Conservation (phyloP, 192 early-diverging fungal genomes). For the Phlyctochytrium arcticum region DNA sequence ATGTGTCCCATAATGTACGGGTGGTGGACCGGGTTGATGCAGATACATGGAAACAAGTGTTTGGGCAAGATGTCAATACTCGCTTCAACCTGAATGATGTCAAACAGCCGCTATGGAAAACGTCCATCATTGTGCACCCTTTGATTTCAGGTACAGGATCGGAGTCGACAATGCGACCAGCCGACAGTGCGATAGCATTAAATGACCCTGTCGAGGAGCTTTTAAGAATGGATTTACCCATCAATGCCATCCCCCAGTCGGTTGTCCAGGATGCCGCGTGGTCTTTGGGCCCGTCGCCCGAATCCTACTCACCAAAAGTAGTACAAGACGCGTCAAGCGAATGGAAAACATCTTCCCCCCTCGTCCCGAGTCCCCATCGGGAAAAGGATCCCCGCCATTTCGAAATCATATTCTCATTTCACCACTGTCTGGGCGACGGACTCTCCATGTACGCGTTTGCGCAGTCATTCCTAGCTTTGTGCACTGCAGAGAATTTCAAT, state of each 20-base stretch:
- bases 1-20: constrained; percentile 26
- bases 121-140: constrained; percentile 25
- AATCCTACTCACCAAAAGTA: too few relatives aligned
- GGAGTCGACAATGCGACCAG: background rate
- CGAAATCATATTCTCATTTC: constrained; percentile 44
- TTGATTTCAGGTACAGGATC: background rate
- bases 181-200: background rate
- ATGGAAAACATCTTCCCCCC: background rate
- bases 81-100: constrained; percentile 40
- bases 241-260: background rate
- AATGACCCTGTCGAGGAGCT: background rate
- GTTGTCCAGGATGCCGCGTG: background rate
- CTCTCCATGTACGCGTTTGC: constrained; percentile 39
- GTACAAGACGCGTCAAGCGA: background rate
- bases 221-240: too few relatives aligned
- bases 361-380: background rate
- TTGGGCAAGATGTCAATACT: constrained; percentile 39
- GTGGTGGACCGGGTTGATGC: constrained; percentile 10
- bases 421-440: constrained; percentile 44
- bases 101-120: constrained; percentile 33
- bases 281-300: background rate
- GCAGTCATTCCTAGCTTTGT: constrained; percentile 25
- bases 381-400: constrained; percentile 19
- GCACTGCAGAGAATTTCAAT: constrained; percentile 16
- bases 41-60: constrained; percentile 28